These are phyloP conservation scores for Hysterium pulicare DNA, from an alignment of 2,329 filamentous ascomycete species.

Conservation along the genomic window DNA sequence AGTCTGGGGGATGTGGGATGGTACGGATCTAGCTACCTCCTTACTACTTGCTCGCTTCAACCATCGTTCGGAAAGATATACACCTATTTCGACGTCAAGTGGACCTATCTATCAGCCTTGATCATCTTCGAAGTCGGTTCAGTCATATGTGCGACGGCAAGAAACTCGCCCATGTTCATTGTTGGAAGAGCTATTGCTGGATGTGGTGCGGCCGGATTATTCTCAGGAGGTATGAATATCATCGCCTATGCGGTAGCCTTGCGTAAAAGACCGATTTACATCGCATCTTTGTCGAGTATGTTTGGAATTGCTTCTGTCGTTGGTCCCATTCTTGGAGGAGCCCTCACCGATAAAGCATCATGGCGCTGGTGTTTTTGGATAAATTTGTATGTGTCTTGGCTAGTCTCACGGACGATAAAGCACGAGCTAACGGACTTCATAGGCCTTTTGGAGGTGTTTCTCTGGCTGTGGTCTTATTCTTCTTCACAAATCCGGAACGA, in stretches of 20 bases:
- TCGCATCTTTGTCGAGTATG: slow-evolving; percentile 35
- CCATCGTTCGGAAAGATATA: slow-evolving; percentile 56
- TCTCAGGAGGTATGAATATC: slow-evolving; percentile 53
- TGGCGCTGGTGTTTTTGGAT: slow-evolving; percentile 44
- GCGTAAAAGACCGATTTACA: slow-evolving; percentile 42
- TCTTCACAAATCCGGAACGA: slow-evolving; percentile 27
- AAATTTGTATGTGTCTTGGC: slow-evolving; percentile 28
- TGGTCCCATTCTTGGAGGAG: slow-evolving; percentile 43
- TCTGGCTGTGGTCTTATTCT: slow-evolving; percentile 27
- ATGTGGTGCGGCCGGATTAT: slow-evolving; percentile 50
- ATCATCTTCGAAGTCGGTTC: slow-evolving; percentile 51
- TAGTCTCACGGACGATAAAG: slow-evolving; percentile 2
- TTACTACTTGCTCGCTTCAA: slow-evolving; percentile 42
- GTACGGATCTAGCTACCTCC: slow-evolving; percentile 45
- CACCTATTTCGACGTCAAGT: slow-evolving; percentile 55
- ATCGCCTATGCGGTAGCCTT: slow-evolving; percentile 43
- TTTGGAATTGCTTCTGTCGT: slow-evolving; percentile 40
- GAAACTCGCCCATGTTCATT: slow-evolving; percentile 52
- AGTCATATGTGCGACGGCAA: slow-evolving; percentile 51
- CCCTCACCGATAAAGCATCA: slow-evolving; percentile 36
- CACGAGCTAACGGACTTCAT: slow-evolving; percentile 37
- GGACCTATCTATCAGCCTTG: slow-evolving; percentile 49
- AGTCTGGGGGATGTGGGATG: slow-evolving; percentile 41
- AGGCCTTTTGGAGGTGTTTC: slow-evolving; percentile 44
- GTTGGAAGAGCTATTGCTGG: slow-evolving; percentile 55